A percentile compares a stretch with the other conserved stretches of the same genome.
Evolutionary conservation across 169 alveolate genomes (phyloP).

Genomic region (Amoebophrya sp.): DNA sequence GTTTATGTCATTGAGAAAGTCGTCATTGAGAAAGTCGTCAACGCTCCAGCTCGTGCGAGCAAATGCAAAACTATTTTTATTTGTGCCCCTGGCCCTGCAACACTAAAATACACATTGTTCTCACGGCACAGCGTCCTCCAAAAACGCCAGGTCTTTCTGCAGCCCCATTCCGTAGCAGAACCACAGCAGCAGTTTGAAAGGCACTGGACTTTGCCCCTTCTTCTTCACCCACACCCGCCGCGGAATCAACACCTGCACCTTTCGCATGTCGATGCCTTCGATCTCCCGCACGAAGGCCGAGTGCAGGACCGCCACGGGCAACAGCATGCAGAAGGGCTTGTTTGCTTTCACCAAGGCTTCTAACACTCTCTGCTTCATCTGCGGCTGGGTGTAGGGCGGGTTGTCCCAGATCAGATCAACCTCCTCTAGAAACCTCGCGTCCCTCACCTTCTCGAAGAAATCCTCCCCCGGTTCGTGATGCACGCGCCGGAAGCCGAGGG

Average conservation of each 20-base stretch:
- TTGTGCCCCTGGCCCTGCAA: too few relatives aligned
- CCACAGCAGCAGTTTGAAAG: background rate
- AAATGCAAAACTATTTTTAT: too few relatives aligned
- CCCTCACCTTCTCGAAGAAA: background rate
- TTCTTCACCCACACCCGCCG: background rate
- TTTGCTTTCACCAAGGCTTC: background rate
- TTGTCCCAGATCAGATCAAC: background rate
- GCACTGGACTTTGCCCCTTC: background rate
- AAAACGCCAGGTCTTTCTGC: background rate
- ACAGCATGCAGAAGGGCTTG: background rate
- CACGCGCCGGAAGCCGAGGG: background rate
- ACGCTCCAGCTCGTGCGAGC: too few relatives aligned
- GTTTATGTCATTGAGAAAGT: too few relatives aligned
- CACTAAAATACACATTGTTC: too few relatives aligned
- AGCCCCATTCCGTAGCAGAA: background rate
- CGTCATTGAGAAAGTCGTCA: too few relatives aligned
- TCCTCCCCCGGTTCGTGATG: background rate
- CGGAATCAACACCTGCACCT: background rate
- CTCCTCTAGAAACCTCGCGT: background rate
- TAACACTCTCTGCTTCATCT: background rate
- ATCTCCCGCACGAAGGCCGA: background rate
- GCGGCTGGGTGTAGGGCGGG: background rate
- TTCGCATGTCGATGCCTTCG: background rate
- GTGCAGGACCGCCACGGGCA: background rate
- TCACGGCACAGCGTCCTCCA: too few relatives aligned